These are phyloP conservation scores for Saccharomycopsis selenospora DNA, from an alignment of 805 yeast genomes.

Conservation along the genomic window DNA sequence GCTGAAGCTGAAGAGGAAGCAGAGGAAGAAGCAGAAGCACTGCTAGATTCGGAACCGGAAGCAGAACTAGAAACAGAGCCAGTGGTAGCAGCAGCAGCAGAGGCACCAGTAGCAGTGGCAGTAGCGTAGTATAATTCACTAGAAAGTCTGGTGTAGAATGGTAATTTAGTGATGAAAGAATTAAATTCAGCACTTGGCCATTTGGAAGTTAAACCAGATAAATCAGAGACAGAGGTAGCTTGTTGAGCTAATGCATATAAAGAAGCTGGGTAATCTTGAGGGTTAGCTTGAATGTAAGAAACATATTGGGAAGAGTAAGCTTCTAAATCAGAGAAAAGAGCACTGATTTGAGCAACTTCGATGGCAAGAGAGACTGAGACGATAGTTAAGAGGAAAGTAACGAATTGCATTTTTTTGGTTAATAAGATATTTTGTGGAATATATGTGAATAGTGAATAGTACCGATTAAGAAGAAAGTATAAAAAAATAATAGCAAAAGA, in stretches of 20 bases:
- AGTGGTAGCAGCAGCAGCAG: slow-evolving; percentile 9
- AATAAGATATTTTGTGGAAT: too few species aligned
- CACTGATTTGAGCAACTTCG: slow-evolving; percentile 14
- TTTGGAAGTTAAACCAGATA: slow-evolving; percentile 5
- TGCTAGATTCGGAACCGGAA: slow-evolving; percentile 4
- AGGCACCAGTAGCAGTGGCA: slow-evolving; percentile 9
- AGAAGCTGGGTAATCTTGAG: slow-evolving; percentile 17
- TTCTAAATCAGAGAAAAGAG: slow-evolving; percentile 16
- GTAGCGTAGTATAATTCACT: slow-evolving; percentile 16
- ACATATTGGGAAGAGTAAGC: slow-evolving; percentile 17
- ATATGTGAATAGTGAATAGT: too few species aligned
- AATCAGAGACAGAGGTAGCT: slow-evolving; percentile 8
- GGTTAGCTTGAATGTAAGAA: slow-evolving; percentile 20
- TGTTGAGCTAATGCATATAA: slow-evolving; percentile 11
- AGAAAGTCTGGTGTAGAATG: slow-evolving; percentile 15
- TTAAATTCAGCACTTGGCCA: slow-evolving; percentile 19
- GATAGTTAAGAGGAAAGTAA: slow-evolving; percentile 13
- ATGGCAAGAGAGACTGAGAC: slow-evolving; percentile 11
- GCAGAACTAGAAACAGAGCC: slow-evolving; percentile 7
- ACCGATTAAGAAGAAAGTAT: too few species aligned
- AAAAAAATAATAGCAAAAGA: too few species aligned
- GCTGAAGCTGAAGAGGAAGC: slow-evolving; percentile 1
- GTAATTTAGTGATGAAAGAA: slow-evolving; percentile 19
- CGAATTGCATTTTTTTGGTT: slow-evolving; percentile 20
- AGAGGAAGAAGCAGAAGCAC: slow-evolving; percentile 6